phyloP scores from a whole-genome alignment of 2,329 filamentous ascomycete genomes.

The Cladosporium halotolerans region DNA sequence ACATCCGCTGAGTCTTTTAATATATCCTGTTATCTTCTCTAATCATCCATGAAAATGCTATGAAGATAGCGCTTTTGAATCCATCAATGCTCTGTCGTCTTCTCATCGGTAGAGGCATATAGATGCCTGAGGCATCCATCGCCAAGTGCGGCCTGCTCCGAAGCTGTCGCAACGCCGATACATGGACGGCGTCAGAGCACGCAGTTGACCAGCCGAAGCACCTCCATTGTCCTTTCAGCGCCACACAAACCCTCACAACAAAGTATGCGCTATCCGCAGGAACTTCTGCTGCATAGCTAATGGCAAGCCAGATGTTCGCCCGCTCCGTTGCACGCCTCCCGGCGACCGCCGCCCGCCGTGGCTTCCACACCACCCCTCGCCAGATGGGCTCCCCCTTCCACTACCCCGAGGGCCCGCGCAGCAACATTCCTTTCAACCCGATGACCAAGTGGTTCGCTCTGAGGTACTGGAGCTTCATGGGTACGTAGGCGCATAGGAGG shows the following conservation, averaged over 20 bases:
- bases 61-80: background rate
- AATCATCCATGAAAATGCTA: background rate
- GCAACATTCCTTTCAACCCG: slow-evolving; percentile 96
- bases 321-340: slow-evolving; percentile 49
- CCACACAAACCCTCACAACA: slow-evolving; percentile 8
- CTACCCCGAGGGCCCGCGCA: slow-evolving; percentile 92
- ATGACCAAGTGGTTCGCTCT: slow-evolving; percentile 77
- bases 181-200: slow-evolving; percentile 1
- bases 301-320: slow-evolving; percentile 26
- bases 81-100: background rate
- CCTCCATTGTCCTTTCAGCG: slow-evolving; percentile 2
- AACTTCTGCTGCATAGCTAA: slow-evolving; percentile 2
- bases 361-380: slow-evolving; percentile 85
- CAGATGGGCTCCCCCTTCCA: slow-evolving; percentile 90
- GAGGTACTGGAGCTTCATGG: slow-evolving; percentile 77
- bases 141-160: slow-evolving; percentile 8
- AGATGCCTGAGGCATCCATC: background rate
- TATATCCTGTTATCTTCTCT: background rate
- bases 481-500: slow-evolving; percentile 40
- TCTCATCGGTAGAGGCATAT: background rate
- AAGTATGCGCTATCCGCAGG: background rate
- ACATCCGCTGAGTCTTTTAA: background rate
- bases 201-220: slow-evolving; percentile 6
- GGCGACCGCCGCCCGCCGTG: slow-evolving; percentile 68
- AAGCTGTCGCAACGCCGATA: slow-evolving; percentile 1